Percentiles rank a stretch among this genome's conserved stretches.
Conservation (phyloP, 305 asterid species). For the Lippia alba region DNA sequence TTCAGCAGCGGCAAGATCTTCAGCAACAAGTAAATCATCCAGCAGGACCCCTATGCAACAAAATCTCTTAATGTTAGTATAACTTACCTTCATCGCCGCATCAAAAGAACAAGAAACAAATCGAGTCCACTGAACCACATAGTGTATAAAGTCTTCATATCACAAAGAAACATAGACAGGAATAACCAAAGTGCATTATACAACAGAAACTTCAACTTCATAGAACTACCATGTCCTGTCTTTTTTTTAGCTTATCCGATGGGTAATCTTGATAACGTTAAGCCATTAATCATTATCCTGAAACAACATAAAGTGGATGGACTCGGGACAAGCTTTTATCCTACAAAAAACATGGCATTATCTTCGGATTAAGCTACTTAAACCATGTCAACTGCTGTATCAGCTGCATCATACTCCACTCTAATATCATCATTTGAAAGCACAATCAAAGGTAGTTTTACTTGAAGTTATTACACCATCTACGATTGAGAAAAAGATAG, state of each 20-base stretch:
- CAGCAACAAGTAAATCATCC: constrained; percentile 96
- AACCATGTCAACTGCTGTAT: neutral
- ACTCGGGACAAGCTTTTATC: constrained; percentile 1
- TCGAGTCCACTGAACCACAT: constrained; percentile 14
- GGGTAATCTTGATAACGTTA: neutral
- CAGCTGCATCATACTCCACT: neutral
- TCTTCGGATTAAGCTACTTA: constrained; percentile 20
- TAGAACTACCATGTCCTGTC: constrained; percentile 13
- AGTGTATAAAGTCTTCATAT: constrained; percentile 14
- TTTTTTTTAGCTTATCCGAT: constrained; percentile 2
- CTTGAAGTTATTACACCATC: neutral
- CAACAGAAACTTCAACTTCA: neutral
- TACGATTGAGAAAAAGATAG: constrained; percentile 10
- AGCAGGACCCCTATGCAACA: constrained; percentile 75
- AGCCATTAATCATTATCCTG: neutral
- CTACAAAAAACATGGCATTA: neutral
- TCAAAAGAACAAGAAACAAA: constrained; percentile 10
- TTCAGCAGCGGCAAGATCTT: constrained; percentile 97
- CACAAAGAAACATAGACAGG: constrained; percentile 16
- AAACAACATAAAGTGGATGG: constrained; percentile 8
- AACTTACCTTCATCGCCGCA: constrained; percentile 16
- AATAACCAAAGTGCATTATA: constrained; percentile 1
- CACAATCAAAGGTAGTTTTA: too few species aligned
- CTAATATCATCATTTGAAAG: too few species aligned
- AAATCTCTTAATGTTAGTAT: constrained; percentile 24